Evolutionary conservation across 2,329 filamentous ascomycete species (phyloP), one percentile per base, ranked within the genome.

Genomic region (Microdochium trichocladiopsis): DNA sequence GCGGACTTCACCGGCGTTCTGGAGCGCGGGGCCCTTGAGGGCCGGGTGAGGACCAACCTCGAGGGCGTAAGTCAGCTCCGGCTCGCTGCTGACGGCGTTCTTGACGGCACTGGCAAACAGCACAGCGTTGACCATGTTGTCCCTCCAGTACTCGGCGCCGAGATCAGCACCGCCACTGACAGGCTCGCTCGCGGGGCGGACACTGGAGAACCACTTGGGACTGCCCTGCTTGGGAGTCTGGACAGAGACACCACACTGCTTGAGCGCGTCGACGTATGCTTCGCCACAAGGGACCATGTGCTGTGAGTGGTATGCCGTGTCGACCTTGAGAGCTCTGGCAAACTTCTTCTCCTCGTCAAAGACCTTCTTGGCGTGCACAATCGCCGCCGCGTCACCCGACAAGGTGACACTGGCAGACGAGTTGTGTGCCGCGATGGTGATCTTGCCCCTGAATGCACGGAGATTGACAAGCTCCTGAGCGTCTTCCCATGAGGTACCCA

Each of bases 21-120:
- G 21, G 18, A n/a, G 5, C n/a, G 64, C 52, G 18, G 67, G 63
- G 0, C 64, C 59, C 2, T 60, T 52, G 14, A 66, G 57, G 12
- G 63, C 63, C 0, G 65, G 66, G 50, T 72, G 66, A 1, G 62
- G 63, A 45, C 67, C 69, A 31, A 61, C 58, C 12, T 64, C 63
- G 24, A 63, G 43, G 1, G 62, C 57, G 1, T 59, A 25, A 1
- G 45, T 47, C 8, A 33, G 28, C 28, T 33, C 28, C 8, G 28
- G 28, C 28, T 33, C 55, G 47, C 18, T 52, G 47, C 23, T 65
- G 4, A 61, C 9, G 21, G 36, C 50, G 9, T 52, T 47, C 43
- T 25, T 36, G 1, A 74, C 61, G 22, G 69, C 66, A 11, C 71
- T 71, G 24, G 59, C 54, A 21, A 48, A 48, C 8, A 14, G 11